A percentile compares a stretch with the other conserved stretches of the same genome.
Evolutionary conservation across 495 filamentous ascomycete genomes (phyloP).

Genomic region (Penicillium lagena): DNA sequence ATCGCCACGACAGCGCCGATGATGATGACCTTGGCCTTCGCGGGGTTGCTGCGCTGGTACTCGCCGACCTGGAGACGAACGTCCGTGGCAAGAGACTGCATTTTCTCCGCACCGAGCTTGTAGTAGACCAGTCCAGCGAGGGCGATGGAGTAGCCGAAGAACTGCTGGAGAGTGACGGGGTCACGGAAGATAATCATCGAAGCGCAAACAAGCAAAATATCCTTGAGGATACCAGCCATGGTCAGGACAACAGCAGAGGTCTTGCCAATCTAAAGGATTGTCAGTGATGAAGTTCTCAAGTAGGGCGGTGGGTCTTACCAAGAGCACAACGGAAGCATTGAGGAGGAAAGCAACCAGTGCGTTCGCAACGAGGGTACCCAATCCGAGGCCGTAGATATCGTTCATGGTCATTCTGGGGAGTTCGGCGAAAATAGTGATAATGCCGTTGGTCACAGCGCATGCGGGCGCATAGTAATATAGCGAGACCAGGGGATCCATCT

Average conservation of each 20-base stretch:
- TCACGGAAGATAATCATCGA: slow-evolving; percentile 86
- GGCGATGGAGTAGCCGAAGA: slow-evolving; percentile 87
- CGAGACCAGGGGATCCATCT: slow-evolving; percentile 91
- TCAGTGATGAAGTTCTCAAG: slow-evolving; percentile 12
- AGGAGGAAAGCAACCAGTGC: slow-evolving; percentile 74
- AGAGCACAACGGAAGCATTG: slow-evolving; percentile 82
- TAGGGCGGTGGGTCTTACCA: slow-evolving; percentile 48
- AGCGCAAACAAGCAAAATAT: slow-evolving; percentile 81
- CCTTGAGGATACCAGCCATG: slow-evolving; percentile 92
- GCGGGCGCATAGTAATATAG: slow-evolving; percentile 91
- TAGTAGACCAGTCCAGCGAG: slow-evolving; percentile 84
- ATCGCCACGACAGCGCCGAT: slow-evolving; percentile 47
- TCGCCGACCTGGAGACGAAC: slow-evolving; percentile 43
- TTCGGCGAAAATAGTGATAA: slow-evolving; percentile 69
- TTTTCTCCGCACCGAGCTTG: slow-evolving; percentile 76
- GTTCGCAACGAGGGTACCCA: slow-evolving; percentile 68
- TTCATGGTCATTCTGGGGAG: slow-evolving; percentile 57
- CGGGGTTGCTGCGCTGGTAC: slow-evolving; percentile 53
- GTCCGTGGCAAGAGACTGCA: slow-evolving; percentile 62
- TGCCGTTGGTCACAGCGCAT: slow-evolving; percentile 75
- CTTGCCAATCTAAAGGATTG: slow-evolving; percentile 71
- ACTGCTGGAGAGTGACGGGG: slow-evolving; percentile 70
- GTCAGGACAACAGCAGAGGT: slow-evolving; percentile 92
- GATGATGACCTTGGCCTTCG: slow-evolving; percentile 59
- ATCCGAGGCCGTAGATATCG: slow-evolving; percentile 65